phyloP scores from a whole-genome alignment of 169 alveolate genomes.

The Cryptosporidium ubiquitum region DNA sequence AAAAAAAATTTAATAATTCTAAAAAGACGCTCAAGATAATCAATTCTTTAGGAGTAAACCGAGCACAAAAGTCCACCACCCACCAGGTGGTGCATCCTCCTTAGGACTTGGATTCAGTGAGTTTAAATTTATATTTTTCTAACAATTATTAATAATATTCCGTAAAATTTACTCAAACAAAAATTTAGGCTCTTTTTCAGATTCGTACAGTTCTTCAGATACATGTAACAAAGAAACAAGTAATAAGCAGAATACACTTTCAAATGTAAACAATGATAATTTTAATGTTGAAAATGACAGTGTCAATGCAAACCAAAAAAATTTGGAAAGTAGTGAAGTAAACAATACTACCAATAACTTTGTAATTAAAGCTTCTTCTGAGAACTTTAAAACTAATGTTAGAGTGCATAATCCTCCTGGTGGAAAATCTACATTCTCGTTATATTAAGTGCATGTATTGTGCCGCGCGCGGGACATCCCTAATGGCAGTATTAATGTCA shows the following conservation, averaged over 20 bases:
- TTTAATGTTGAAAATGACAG: slow-evolving; percentile 28
- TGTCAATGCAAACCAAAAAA: neutral
- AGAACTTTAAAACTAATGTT: slow-evolving; percentile 18
- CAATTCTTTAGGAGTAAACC: slow-evolving; percentile 63
- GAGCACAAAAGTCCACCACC: slow-evolving; percentile 71
- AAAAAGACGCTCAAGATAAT: slow-evolving; percentile 38
- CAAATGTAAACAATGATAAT: neutral
- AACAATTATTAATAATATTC: neutral
- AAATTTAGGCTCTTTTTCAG: neutral
- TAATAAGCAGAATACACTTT: neutral
- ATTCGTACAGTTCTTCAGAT: neutral
- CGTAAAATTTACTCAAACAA: neutral
- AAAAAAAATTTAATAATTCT: neutral
- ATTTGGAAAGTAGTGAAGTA: neutral
- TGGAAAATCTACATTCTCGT: slow-evolving; percentile 52
- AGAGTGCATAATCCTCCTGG: slow-evolving; percentile 70
- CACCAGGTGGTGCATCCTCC: slow-evolving; percentile 69
- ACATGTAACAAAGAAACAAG: neutral
- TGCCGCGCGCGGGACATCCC: slow-evolving; percentile 6
- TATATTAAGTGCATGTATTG: neutral
- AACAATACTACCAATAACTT: neutral
- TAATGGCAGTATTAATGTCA: neutral
- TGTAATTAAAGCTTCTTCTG: neutral
- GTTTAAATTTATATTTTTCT: neutral
- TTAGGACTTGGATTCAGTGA: slow-evolving; percentile 36